Conservation (phyloP, 2,329 filamentous ascomycete species). For the Botryosphaeria dothidea region DNA sequence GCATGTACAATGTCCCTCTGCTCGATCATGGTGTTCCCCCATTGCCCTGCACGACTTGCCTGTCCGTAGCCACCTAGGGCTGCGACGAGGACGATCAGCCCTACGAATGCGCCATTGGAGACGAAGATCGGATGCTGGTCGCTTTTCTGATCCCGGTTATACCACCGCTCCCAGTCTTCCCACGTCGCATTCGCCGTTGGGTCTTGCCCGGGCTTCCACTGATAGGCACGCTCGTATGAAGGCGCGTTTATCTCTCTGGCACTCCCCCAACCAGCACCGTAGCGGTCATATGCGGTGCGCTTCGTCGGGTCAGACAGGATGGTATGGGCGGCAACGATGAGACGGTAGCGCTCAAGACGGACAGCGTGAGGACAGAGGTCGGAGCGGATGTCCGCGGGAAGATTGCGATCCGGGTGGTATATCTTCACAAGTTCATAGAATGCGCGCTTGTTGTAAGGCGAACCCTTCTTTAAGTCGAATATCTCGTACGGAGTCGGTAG, state of each 20-base stretch:
- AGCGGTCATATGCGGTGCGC: slow-evolving; percentile 77
- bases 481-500: slow-evolving; percentile 88
- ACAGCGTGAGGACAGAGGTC: slow-evolving; percentile 56
- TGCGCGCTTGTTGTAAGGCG: slow-evolving; percentile 75
- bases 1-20: slow-evolving; percentile 67
- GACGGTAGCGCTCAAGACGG: slow-evolving; percentile 83
- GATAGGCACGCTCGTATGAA: slow-evolving; percentile 27
- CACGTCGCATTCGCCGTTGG: slow-evolving; percentile 81
- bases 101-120: slow-evolving; percentile 76
- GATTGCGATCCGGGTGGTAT: slow-evolving; percentile 82
- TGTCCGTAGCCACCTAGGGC: slow-evolving; percentile 72
- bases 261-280: slow-evolving; percentile 76
- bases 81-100: slow-evolving; percentile 69
- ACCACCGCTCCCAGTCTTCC: slow-evolving; percentile 87
- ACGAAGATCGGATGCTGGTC: slow-evolving; percentile 60
- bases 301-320: slow-evolving; percentile 81
- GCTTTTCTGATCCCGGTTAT: slow-evolving; percentile 35
- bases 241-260: slow-evolving; percentile 37
- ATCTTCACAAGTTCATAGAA: slow-evolving; percentile 94
- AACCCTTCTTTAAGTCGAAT: slow-evolving; percentile 62
- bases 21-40: slow-evolving; percentile 64
- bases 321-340: slow-evolving; percentile 84
- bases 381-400: slow-evolving; percentile 27
- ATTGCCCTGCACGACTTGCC: slow-evolving; percentile 66
- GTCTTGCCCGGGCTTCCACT: slow-evolving; percentile 37